A percentile compares a stretch with the other conserved stretches of the same genome.
Conservation (phyloP, 768 basidiomycete species). For the Rhodotorula taiwanensis region DNA sequence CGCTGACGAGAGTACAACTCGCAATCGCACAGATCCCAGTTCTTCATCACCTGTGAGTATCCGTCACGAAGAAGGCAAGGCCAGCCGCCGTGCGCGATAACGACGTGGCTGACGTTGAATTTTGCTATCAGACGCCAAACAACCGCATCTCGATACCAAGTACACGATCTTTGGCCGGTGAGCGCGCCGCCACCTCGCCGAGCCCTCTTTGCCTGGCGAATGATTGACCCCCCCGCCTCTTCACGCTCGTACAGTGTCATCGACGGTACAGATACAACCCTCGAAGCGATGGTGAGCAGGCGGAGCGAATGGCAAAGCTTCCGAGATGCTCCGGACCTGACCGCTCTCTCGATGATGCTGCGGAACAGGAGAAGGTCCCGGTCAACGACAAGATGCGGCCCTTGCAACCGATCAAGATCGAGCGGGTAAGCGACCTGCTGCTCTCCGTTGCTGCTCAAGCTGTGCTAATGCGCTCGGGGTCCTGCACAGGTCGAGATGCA, state of each 20-base stretch:
- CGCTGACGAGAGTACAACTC: too few species aligned
- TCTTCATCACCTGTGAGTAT: constrained; percentile 45
- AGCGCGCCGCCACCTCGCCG: constrained; percentile 17
- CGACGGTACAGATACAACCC: constrained; percentile 85
- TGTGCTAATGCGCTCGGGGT: background rate
- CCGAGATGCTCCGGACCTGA: too few species aligned
- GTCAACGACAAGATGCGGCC: constrained; percentile 88
- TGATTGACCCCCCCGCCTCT: background rate
- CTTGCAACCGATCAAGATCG: constrained; percentile 72
- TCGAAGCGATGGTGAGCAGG: constrained; percentile 95
- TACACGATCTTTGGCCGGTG: constrained; percentile 79
- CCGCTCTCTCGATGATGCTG: too few species aligned
- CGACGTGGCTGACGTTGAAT: too few species aligned
- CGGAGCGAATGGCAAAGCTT: too few species aligned
- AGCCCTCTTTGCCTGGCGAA: background rate
- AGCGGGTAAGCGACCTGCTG: constrained; percentile 55
- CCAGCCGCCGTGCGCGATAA: too few species aligned
- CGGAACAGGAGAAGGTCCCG: constrained; percentile 52
- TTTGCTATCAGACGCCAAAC: constrained; percentile 72
- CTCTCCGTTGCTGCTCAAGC: constrained; percentile 7
- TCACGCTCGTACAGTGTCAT: constrained; percentile 63
- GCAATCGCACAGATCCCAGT: constrained; percentile 49
- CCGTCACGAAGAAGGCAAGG: too few species aligned
- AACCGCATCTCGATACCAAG: constrained; percentile 86
- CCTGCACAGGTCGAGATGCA: constrained; percentile 58